Base-by-base conservation (phyloP, 208 protist species). In the Trypanosoma boissoni region DNA sequence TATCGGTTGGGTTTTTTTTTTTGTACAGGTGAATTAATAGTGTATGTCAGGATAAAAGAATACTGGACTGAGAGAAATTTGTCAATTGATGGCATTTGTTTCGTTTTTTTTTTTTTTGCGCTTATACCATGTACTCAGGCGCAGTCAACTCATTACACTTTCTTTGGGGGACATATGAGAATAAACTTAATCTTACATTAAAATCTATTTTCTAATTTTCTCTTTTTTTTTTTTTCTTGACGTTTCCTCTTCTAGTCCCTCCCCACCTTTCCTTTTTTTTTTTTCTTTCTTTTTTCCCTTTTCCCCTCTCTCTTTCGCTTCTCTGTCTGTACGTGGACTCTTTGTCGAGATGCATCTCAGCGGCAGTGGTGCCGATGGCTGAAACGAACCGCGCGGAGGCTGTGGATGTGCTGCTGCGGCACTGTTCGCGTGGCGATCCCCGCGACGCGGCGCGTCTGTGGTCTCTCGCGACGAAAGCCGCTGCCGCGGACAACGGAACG, bases 191-290 rank as follows among this genome's bases (percentile, higher is more conserved):
- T n/a, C n/a, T n/a, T n/a, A n/a, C n/a, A n/a, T n/a, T n/a, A n/a
- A n/a, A 56, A 21, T 49, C 16, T 26, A 31, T 21, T 44, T 43
- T 39, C 18, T 58, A n/a, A 43, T 65, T 6, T 37, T 46, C 2
- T 58, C 63, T 65, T 43, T 60, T 36, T 37, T 44, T 53, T 63
- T 53, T 48, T 49, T 68, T 20, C 41, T 63, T n/a, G 24, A 63
- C 31, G 16, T 37, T 50, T 63, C 36, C 7, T 32, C 9, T 49
- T 44, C 7, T 41, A 9, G 27, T 23, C 45, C 45, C 16, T 66
- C 60, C 24, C 50, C 41, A 36, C 44, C 34, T 29, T 27, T 29
- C 31, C 7, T 64, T 29, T 64, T 26, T 68, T 8, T 74, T 53
- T 58, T 12, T 66, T 39, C 23, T 26, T 21, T 10, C 18, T 14